Percentiles rank a stretch among this genome's conserved stretches.
These are phyloP conservation scores for Fragaria iinumae DNA, from an alignment of 306 rosid species.

Conservation along the genomic window DNA sequence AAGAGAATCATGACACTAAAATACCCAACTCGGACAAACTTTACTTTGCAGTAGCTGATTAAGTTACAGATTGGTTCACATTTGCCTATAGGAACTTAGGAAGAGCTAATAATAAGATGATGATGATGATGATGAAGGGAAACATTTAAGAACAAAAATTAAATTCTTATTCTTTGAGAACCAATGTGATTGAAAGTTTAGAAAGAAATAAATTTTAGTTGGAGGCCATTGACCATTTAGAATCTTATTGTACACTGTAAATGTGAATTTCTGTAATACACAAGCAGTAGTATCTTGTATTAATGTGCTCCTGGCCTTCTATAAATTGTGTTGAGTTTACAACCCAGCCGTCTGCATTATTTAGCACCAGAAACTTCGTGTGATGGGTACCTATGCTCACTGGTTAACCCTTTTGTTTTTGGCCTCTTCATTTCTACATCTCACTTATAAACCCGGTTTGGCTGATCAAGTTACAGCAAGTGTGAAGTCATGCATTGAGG, in stretches of 20 bases:
- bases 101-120: background rate
- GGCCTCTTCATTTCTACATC: background rate
- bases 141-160: too few relatives aligned
- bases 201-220: too few relatives aligned
- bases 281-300: background rate
- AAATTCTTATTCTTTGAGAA: too few relatives aligned
- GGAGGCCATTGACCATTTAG: background rate
- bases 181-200: too few relatives aligned
- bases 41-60: too few relatives aligned
- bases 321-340: background rate
- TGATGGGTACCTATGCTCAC: background rate
- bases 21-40: background rate
- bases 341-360: background rate
- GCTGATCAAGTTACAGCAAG: too few relatives aligned
- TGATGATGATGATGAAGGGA: background rate
- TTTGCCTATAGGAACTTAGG: background rate
- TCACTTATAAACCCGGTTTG: background rate
- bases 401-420: background rate
- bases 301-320: background rate
- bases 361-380: too few relatives aligned
- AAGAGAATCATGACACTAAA: background rate
- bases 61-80: too few relatives aligned
- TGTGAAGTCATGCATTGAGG: conserved; percentile 25
- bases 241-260: background rate
- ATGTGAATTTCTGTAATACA: background rate